phyloP scores from a whole-genome alignment of 257 asterid species.

The Paraleonurus japonicus region DNA sequence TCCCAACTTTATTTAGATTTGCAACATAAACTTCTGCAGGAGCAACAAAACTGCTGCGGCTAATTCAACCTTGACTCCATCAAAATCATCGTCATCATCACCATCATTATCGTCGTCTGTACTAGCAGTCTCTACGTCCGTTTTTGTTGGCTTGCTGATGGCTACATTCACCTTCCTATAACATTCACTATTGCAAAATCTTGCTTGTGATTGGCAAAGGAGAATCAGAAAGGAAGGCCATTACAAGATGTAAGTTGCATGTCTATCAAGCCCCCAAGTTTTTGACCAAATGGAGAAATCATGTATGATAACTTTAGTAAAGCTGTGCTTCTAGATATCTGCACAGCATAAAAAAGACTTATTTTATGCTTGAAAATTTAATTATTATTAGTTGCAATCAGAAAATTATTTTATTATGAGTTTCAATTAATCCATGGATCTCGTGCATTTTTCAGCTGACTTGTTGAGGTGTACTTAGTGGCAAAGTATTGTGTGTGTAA shows the following conservation, averaged over 20 bases:
- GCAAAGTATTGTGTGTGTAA: too few species aligned
- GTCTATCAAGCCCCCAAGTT: constrained; percentile 15
- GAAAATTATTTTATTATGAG: neutral
- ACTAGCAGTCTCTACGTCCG: constrained; percentile 9
- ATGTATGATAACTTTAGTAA: constrained; percentile 24
- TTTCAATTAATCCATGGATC: neutral
- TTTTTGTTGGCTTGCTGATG: constrained; percentile 38
- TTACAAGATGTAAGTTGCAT: neutral
- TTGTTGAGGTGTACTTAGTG: too few species aligned
- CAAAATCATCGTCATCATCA: constrained; percentile 54
- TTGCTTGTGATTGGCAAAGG: neutral
- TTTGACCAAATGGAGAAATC: constrained; percentile 3
- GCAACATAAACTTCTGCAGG: constrained; percentile 38
- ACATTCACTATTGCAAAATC: neutral
- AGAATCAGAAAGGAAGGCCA: constrained; percentile 1
- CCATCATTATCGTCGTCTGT: constrained; percentile 38
- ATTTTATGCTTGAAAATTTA: constrained; percentile 21
- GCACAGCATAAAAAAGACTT: constrained; percentile 15
- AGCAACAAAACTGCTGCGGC: constrained; percentile 50
- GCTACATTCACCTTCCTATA: constrained; percentile 40
- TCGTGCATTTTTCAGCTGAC: neutral
- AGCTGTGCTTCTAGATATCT: neutral
- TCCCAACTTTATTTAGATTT: constrained; percentile 9
- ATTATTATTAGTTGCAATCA: constrained; percentile 20
- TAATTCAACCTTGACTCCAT: constrained; percentile 41